Percentiles rank a stretch among this genome's conserved stretches.
Conservation (phyloP, 1,284 basidiomycete genomes). For the Cutaneotrichosporon sp. region DNA sequence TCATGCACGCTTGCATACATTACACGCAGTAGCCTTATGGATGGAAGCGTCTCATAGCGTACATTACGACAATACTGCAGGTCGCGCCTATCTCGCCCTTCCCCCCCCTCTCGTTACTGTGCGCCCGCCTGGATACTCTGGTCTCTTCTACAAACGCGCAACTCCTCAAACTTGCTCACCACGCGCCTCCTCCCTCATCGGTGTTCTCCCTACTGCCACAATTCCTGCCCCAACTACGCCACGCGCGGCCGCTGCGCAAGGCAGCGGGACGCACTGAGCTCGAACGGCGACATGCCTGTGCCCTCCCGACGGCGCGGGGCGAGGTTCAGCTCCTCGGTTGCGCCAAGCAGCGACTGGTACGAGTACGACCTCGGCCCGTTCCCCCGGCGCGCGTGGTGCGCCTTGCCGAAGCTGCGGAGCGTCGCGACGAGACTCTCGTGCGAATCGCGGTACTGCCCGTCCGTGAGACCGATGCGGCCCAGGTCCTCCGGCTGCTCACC, state of each 20-base stretch:
- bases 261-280: slow-evolving; percentile 38
- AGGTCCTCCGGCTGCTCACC: slow-evolving; percentile 19
- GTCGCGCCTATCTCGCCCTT: too few relatives aligned
- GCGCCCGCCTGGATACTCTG: too few relatives aligned
- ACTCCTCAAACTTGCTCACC: neutral
- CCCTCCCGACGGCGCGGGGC: neutral
- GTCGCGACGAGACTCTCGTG: slow-evolving; percentile 38
- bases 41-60: neutral
- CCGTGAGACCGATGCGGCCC: slow-evolving; percentile 27
- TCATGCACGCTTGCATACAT: neutral
- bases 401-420: slow-evolving; percentile 24
- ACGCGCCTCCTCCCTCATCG: too few relatives aligned
- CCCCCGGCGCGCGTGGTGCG: neutral
- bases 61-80: neutral
- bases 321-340: slow-evolving; percentile 2
- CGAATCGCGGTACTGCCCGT: slow-evolving; percentile 40
- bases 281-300: slow-evolving; percentile 38
- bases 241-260: slow-evolving; percentile 33
- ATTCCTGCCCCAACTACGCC: neutral
- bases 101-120: too few relatives aligned
- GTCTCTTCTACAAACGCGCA: neutral
- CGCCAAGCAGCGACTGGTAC: slow-evolving; percentile 8
- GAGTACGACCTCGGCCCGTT: neutral
- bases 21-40: too few relatives aligned
- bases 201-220: too few relatives aligned